A percentile compares a stretch with the other conserved stretches of the same genome.
These are phyloP conservation scores for Trapa bicornis DNA, from an alignment of 345 rosid genomes.

Conservation along the genomic window DNA sequence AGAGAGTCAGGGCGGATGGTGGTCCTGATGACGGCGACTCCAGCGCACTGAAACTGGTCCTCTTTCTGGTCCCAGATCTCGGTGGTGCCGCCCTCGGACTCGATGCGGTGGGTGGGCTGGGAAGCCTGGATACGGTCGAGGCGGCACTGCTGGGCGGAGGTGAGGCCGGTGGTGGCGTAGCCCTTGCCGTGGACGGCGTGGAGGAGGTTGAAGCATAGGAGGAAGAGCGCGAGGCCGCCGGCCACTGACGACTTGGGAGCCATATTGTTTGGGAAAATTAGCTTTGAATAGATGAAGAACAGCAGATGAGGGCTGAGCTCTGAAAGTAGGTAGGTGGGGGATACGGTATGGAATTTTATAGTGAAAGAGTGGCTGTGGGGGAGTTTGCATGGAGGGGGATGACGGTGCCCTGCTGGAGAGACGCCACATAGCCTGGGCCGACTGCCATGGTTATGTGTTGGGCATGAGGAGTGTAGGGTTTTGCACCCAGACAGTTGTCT, in stretches of 20 bases:
- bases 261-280: background rate
- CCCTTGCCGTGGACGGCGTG: constrained; percentile 4
- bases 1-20: constrained; percentile 18
- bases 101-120: constrained; percentile 14
- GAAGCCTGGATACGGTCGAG: constrained; percentile 11
- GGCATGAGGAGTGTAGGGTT: background rate
- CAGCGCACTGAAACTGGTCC: constrained; percentile 27
- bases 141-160: constrained; percentile 18
- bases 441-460: background rate
- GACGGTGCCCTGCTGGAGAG: background rate
- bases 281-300: too few relatives aligned
- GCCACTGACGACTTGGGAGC: background rate
- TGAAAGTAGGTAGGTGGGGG: background rate
- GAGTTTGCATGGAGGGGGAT: background rate
- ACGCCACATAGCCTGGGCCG: background rate
- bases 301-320: background rate
- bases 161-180: constrained; percentile 9
- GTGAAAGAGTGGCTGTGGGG: background rate
- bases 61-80: constrained; percentile 23
- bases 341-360: background rate
- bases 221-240: background rate
- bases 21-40: constrained; percentile 14
- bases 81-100: constrained; percentile 18
- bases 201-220: constrained; percentile 9
- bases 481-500: constrained; percentile 6